Evolutionary conservation across 306 rosid species (phyloP).

Genomic region (Lathyrus tuberosus): DNA sequence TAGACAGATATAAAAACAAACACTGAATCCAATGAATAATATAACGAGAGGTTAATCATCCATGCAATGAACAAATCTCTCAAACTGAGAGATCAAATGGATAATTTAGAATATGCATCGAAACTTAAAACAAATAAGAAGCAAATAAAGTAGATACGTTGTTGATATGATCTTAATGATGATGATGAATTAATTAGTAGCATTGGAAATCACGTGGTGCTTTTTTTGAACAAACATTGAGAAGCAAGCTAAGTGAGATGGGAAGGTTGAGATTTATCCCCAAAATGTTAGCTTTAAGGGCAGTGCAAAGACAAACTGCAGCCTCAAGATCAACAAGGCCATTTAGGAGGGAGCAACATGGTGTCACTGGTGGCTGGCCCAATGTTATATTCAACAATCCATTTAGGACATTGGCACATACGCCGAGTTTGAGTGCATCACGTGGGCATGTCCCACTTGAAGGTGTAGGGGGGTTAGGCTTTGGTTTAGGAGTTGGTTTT

Average conservation of each 20-base stretch:
- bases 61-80: conserved; percentile 7
- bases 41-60: conserved; percentile 24
- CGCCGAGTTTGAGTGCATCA: conserved; percentile 70
- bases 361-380: conserved; percentile 67
- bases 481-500: conserved; percentile 30
- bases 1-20: neutral
- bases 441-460: conserved; percentile 55
- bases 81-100: neutral
- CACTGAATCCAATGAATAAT: conserved; percentile 3
- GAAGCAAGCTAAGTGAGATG: conserved; percentile 67
- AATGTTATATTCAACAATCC: conserved; percentile 55
- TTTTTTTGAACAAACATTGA: conserved; percentile 58
- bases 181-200: conserved; percentile 20
- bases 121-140: conserved; percentile 10
- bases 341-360: conserved; percentile 66
- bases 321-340: conserved; percentile 83
- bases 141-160: neutral
- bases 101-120: neutral
- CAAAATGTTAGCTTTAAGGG: conserved; percentile 65
- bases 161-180: neutral
- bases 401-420: conserved; percentile 63
- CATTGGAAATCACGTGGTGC: conserved; percentile 63
- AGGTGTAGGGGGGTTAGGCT: neutral
- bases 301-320: conserved; percentile 86
- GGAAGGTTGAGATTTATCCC: conserved; percentile 81